These are phyloP conservation scores for Nicotiana paniculata DNA, from an alignment of 257 asterid genomes.

Conservation along the genomic window DNA sequence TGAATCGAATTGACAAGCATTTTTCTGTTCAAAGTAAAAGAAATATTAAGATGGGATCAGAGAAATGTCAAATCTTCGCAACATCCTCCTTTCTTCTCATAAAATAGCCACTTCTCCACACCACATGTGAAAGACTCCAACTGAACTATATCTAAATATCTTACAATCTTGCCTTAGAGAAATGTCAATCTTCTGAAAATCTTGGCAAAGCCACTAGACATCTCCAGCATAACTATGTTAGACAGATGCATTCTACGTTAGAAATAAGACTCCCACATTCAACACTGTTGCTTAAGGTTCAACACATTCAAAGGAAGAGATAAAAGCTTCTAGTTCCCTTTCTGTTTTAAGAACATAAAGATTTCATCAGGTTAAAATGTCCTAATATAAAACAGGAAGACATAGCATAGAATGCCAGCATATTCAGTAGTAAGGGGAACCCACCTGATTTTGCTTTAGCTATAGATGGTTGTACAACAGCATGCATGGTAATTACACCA, in stretches of 20 bases:
- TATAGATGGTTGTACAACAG: conserved; percentile 81
- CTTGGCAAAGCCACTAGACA: background rate
- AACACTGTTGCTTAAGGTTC: background rate
- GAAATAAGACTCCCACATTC: background rate
- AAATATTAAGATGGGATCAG: background rate
- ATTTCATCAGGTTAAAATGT: background rate
- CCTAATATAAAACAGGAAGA: background rate
- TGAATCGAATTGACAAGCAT: background rate
- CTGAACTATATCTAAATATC: background rate
- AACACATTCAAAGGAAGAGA: background rate
- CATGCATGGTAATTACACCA: conserved; percentile 81
- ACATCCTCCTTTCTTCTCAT: background rate
- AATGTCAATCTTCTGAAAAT: background rate
- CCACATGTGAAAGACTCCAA: background rate
- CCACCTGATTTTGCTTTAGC: conserved; percentile 71
- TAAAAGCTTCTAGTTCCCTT: background rate
- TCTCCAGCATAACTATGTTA: background rate
- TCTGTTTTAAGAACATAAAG: background rate
- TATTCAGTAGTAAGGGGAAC: background rate
- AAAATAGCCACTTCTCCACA: background rate
- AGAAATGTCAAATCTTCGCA: background rate
- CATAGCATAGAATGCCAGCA: background rate
- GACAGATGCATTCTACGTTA: background rate
- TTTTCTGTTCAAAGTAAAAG: background rate
- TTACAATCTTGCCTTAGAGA: background rate